Evolutionary conservation across 768 basidiomycete genomes (phyloP).

Genomic region (Auricularia auricula-judae): DNA sequence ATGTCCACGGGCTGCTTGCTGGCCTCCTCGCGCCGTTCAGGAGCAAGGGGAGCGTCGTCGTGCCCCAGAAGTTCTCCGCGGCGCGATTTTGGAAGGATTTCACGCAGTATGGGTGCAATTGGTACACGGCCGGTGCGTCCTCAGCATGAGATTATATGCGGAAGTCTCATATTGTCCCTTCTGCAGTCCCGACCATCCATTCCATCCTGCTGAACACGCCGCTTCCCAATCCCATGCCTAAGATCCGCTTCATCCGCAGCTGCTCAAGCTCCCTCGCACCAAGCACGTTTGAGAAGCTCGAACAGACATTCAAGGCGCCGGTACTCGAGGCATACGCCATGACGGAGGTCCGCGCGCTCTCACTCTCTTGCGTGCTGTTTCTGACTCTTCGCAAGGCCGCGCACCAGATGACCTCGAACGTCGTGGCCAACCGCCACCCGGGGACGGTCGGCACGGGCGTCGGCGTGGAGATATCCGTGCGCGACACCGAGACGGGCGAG

Average conservation of each 20-base stretch:
- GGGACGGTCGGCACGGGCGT: constrained; percentile 22
- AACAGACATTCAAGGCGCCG: constrained; percentile 37
- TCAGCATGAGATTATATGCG: background rate
- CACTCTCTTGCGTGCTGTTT: constrained; percentile 27
- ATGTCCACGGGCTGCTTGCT: constrained; percentile 49
- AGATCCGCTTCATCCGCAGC: constrained; percentile 24
- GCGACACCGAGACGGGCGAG: constrained; percentile 14
- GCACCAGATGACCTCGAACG: constrained; percentile 19
- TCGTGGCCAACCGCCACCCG: constrained; percentile 16
- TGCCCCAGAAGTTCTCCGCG: constrained; percentile 45
- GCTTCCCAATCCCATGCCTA: constrained; percentile 19
- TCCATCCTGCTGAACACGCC: constrained; percentile 20
- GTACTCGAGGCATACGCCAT: constrained; percentile 54
- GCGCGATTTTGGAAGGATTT: constrained; percentile 37
- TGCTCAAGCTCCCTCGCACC: constrained; percentile 43
- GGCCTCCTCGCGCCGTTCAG: constrained; percentile 47
- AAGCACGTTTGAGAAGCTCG: constrained; percentile 37
- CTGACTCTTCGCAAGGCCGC: constrained; percentile 24
- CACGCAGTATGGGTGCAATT: constrained; percentile 29
- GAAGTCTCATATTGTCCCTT: constrained; percentile 6
- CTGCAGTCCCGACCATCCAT: constrained; percentile 25
- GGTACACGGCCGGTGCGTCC: constrained; percentile 27
- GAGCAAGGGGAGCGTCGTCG: constrained; percentile 43
- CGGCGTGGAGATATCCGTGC: constrained; percentile 22
- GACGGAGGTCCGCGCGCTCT: constrained; percentile 38